phyloP scores from a whole-genome alignment of 495 filamentous ascomycete species.

The Neurospora tetraspora region DNA sequence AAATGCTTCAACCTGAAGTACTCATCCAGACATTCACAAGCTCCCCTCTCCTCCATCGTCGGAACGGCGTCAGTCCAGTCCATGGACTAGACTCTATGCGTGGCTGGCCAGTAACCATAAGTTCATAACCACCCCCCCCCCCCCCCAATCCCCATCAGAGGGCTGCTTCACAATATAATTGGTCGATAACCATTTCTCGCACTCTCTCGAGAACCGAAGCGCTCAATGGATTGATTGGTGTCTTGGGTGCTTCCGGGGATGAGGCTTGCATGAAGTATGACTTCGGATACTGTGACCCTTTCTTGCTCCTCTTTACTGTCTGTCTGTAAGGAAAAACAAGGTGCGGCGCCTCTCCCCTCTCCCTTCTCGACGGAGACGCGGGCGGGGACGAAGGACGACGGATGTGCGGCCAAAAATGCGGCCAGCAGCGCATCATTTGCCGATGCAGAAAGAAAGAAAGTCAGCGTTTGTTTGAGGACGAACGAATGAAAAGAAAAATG shows the following conservation, averaged over 20 bases:
- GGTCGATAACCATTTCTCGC: not conserved
- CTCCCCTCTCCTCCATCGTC: not conserved
- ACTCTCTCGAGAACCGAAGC: not conserved
- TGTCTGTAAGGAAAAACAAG: not conserved
- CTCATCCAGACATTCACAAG: too few species aligned
- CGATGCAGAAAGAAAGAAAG: not conserved
- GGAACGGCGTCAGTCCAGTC: not conserved
- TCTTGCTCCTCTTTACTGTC: not conserved
- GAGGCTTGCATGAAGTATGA: not conserved
- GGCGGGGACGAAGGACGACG: not conserved
- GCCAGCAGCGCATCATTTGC: not conserved
- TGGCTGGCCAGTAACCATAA: not conserved
- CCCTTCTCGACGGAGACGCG: not conserved
- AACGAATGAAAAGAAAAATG: not conserved
- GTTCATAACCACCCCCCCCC: not conserved
- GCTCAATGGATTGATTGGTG: not conserved
- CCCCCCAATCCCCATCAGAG: constrained; percentile 1
- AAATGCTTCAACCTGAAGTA: too few species aligned
- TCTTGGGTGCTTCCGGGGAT: not conserved
- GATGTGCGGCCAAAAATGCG: not conserved
- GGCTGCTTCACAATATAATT: constrained; percentile 3
- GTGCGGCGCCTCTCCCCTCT: not conserved
- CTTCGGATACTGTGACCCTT: not conserved
- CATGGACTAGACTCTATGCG: not conserved
- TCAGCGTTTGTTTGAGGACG: not conserved